phyloP scores from a whole-genome alignment of 306 rosid genomes.

The Castanea sativa region DNA sequence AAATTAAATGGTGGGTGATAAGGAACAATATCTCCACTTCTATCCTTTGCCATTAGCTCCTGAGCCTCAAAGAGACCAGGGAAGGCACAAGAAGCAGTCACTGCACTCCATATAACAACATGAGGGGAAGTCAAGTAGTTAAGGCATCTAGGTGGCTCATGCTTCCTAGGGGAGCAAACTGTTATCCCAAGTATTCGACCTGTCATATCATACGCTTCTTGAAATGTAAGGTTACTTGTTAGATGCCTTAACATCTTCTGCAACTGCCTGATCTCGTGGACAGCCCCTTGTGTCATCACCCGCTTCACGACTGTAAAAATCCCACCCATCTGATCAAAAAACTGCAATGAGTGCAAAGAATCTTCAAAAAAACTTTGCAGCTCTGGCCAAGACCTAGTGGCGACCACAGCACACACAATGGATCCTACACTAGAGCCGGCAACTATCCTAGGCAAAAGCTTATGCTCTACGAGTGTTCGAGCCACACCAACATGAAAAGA shows the following conservation, averaged over 20 bases:
- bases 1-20: constrained; percentile 93
- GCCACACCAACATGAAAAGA: constrained; percentile 87
- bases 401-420: constrained; percentile 88
- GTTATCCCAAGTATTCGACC: constrained; percentile 96
- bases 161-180: constrained; percentile 96
- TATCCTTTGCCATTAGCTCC: constrained; percentile 96
- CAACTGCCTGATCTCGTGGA: constrained; percentile 91
- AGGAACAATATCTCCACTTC: constrained; percentile 93
- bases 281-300: constrained; percentile 78
- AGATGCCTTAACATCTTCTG: constrained; percentile 86
- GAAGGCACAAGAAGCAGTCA: constrained; percentile 96
- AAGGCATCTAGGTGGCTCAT: constrained; percentile 98
- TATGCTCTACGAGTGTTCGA: constrained; percentile 82
- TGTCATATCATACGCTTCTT: constrained; percentile 98
- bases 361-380: constrained; percentile 89
- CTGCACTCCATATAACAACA: constrained; percentile 98
- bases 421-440: constrained; percentile 99
- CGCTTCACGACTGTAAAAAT: constrained; percentile 85
- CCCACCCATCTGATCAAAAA: constrained; percentile 91
- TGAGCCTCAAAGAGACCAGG: constrained; percentile 99
- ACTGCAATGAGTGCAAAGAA: constrained; percentile 85
- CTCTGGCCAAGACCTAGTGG: constrained; percentile 98
- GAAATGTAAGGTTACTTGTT: constrained; percentile 92
- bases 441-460: constrained; percentile 85
- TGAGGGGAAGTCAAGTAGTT: constrained; percentile 97